phyloP scores from a whole-genome alignment of 1,284 basidiomycete species.

The Pseudozyma thailandica region DNA sequence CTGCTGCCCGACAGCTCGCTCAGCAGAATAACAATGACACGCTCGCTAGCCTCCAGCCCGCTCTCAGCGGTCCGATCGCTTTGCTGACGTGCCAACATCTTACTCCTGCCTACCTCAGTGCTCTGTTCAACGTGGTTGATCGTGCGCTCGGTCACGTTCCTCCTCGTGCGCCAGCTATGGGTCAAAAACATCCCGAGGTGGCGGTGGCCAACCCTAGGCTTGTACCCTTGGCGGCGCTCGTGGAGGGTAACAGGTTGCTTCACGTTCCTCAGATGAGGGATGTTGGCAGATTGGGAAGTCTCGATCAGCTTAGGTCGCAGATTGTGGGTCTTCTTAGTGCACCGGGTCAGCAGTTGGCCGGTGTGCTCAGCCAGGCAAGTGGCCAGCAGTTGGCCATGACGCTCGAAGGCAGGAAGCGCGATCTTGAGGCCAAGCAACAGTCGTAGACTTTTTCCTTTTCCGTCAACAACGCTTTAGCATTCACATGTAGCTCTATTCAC shows the following conservation, averaged over 20 bases:
- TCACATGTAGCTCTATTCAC: constrained; percentile 12
- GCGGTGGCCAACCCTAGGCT: constrained; percentile 51
- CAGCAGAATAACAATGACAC: constrained; percentile 2
- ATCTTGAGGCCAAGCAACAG: constrained; percentile 53
- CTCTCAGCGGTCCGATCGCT: constrained; percentile 57
- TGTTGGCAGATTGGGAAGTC: constrained; percentile 50
- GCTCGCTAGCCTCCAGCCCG: constrained; percentile 35
- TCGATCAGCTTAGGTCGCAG: constrained; percentile 58
- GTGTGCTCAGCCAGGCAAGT: constrained; percentile 55
- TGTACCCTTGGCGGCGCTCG: constrained; percentile 55
- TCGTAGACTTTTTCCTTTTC: constrained; percentile 4
- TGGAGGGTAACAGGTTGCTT: constrained; percentile 51
- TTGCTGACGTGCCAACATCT: constrained; percentile 57
- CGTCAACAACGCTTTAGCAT: no score
- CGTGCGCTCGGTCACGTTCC: constrained; percentile 48
- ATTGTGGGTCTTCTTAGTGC: constrained; percentile 62
- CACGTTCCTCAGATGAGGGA: constrained; percentile 55
- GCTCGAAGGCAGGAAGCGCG: constrained; percentile 58
- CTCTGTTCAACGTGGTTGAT: constrained; percentile 56
- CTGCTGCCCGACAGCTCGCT: constrained; percentile 26
- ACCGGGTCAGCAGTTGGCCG: constrained; percentile 57
- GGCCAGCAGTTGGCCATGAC: constrained; percentile 58
- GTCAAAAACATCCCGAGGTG: constrained; percentile 14
- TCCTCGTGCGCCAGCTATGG: constrained; percentile 25
- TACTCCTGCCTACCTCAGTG: constrained; percentile 54